phyloP scores from a whole-genome alignment of 2,329 filamentous ascomycete species.

The Fusarium mexicanum region DNA sequence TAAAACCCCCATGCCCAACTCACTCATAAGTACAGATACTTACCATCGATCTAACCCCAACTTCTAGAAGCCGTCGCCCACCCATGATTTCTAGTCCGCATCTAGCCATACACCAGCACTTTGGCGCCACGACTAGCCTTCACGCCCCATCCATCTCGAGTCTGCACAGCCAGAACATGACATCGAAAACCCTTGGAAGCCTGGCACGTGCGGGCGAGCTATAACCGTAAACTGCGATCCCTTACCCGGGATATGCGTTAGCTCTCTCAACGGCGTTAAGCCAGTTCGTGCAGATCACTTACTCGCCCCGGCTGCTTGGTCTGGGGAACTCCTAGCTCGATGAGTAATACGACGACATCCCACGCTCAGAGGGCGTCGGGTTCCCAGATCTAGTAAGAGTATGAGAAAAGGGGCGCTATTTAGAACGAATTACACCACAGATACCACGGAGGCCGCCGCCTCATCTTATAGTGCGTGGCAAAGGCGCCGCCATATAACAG shows the following conservation, averaged over 20 bases:
- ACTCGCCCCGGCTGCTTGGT: not conserved
- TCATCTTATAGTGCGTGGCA: constrained; percentile 18
- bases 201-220: not conserved
- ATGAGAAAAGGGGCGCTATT: not conserved
- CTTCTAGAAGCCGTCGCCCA: constrained; percentile 15
- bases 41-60: constrained; percentile 16
- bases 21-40: constrained; percentile 24
- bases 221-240: constrained; percentile 1
- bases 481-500: not conserved
- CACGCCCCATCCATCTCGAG: constrained; percentile 11
- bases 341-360: constrained; percentile 26
- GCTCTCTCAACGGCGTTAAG: constrained; percentile 18
- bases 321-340: not conserved
- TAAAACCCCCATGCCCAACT: constrained; percentile 16
- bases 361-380: not conserved
- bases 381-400: constrained; percentile 26
- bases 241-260: constrained; percentile 10
- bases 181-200: not conserved
- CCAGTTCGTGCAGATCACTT: constrained; percentile 10
- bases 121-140: constrained; percentile 12
- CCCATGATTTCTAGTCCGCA: not conserved
- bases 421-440: not conserved
- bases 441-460: not conserved
- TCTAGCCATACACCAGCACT: not conserved
- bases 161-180: not conserved